Evolutionary conservation across 352 stramenopile species (phyloP).

Genomic region (Hyaloperonospora arabidopsidis): DNA sequence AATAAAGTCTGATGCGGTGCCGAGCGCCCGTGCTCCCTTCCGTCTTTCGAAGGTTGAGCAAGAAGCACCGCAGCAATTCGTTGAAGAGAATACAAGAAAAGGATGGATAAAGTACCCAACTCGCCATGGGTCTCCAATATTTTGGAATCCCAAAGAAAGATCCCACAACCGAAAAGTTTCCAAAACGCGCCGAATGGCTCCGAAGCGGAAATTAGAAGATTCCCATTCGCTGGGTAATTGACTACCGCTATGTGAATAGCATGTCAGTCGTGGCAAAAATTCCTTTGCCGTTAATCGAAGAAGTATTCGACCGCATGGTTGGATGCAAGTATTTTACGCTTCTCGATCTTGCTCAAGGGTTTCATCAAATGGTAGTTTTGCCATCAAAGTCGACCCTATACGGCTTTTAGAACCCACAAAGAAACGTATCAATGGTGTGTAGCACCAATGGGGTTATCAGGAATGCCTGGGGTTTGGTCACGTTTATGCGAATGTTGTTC

Average conservation of each 20-base stretch:
- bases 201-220: constrained; percentile 9
- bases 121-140: constrained; percentile 25
- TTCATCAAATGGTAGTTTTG: constrained; percentile 7
- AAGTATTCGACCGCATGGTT: not conserved
- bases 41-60: constrained; percentile 13
- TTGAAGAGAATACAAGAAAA: constrained; percentile 14
- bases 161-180: constrained; percentile 6
- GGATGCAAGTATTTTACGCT: not conserved
- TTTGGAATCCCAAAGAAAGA: constrained; percentile 22
- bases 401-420: not conserved
- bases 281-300: not conserved
- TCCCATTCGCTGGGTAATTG: constrained; percentile 7
- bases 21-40: constrained; percentile 12
- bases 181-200: constrained; percentile 12
- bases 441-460: constrained; percentile 5
- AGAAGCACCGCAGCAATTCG: constrained; percentile 9
- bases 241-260: not conserved
- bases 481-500: constrained; percentile 5
- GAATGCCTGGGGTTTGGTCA: constrained; percentile 6
- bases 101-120: constrained; percentile 23
- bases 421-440: constrained; percentile 13
- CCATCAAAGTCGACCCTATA: not conserved
- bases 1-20: constrained; percentile 17
- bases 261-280: not conserved
- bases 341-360: not conserved